A percentile compares a stretch with the other conserved stretches of the same genome.
Conservation (phyloP, 1,139 yeast genomes). For the Hansenula sp. region DNA sequence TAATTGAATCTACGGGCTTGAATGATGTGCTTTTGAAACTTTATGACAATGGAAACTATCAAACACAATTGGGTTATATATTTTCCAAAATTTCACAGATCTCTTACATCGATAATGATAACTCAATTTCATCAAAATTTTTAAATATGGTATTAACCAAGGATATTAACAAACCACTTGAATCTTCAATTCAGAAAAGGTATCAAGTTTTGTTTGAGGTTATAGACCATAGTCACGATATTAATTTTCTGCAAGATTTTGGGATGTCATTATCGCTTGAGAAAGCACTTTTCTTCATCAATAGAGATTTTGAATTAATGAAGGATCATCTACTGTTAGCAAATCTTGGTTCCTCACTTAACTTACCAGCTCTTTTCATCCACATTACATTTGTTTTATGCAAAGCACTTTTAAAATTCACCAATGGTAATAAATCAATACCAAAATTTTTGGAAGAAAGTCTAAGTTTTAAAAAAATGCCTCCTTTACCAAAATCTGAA, state of each 20-base stretch:
- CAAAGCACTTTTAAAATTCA: constrained; percentile 7
- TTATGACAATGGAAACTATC: constrained; percentile 2
- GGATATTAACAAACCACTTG: constrained; percentile 10
- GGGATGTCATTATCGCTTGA: constrained; percentile 13
- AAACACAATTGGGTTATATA: constrained; percentile 6
- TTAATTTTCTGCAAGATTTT: constrained; percentile 13
- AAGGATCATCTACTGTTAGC: constrained; percentile 10
- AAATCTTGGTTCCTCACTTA: constrained; percentile 22
- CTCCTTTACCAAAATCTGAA: constrained; percentile 22
- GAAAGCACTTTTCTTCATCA: constrained; percentile 9
- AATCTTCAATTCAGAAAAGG: constrained; percentile 12
- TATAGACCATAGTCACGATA: constrained; percentile 20
- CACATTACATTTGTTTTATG: constrained; percentile 13
- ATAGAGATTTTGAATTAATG: constrained; percentile 10
- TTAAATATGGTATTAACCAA: constrained; percentile 7
- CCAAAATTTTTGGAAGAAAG: constrained; percentile 7
- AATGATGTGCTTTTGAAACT: constrained; percentile 3
- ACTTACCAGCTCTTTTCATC: constrained; percentile 20
- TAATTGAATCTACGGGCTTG: constrained; percentile 8
- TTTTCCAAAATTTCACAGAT: constrained; percentile 9
- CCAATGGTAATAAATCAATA: constrained; percentile 11
- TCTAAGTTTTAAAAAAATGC: constrained; percentile 13
- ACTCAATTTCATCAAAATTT: not conserved
- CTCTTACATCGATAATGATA: not conserved
- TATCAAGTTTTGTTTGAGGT: constrained; percentile 19